Evolutionary conservation across 2,329 filamentous ascomycete species (phyloP), one percentile per base, ranked within the genome.

Genomic region (Colletotrichum sp.): DNA sequence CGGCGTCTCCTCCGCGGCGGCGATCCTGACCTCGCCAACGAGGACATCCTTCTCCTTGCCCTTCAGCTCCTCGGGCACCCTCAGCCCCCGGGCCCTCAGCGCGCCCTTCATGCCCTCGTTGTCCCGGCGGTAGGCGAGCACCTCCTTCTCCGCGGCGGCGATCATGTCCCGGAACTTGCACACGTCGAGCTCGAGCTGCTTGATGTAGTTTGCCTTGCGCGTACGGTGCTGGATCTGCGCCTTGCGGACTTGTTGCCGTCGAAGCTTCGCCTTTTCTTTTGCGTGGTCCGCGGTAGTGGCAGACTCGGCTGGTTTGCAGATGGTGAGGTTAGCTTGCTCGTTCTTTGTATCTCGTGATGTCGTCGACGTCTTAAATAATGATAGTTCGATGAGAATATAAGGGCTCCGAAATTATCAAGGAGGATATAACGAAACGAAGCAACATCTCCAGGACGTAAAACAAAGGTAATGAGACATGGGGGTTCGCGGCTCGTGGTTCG

Each of bases 201-300:
- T 87, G 77, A 88, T 85, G 79, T 91, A 90, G 80, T 90, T 87
- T 66, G 87, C 88, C 79, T 91, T 91, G 79, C 89, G 88, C 80
- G 89, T 87, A 18, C 89, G 88, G 78, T 91, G 89, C 79, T 90
- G 86, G 48, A 88, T 86, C 84, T 91, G 89, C 3, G 89, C 89
- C 27, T 84, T 86, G 4, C 89, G 83, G 67, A 91, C 89, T 77
- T 91, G 89, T 5, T 87, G 86, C 1, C 89, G 86, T 6, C 89
- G 87, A 18, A 84, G 76, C 78, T 87, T 85, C 27, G 87, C 83
- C 80, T 89, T 89, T 69, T 86, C 84, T 78, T 81, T 78, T 5
- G 56, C 36, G n/a, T 36, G 61, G 18, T 76, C 74, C 18, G 70
- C 65, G 25, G 18, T 4, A 34, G 56, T 16, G 18, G 48, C 7